Base-by-base conservation (phyloP, 208 protist genomes). In the Blastocrithidia nonstop region DNA sequence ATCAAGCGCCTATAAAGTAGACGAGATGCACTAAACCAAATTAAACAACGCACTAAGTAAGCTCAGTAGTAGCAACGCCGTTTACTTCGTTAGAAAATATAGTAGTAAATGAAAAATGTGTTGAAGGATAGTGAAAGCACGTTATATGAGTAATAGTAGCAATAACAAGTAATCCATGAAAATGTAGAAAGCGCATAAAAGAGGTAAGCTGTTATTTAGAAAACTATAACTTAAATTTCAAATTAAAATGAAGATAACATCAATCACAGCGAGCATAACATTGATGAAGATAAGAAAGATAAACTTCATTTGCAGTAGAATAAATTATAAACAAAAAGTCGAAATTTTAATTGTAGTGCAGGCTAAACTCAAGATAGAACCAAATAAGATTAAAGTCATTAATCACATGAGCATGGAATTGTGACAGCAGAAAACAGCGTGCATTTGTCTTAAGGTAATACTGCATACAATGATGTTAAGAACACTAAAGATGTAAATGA, bases 41-140 rank as follows among this genome's bases (percentile, higher is more conserved):
- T 88, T 57, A 51, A 61, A 11, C 67, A 82, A 23, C 41, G 62
- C 3, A 74, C 62, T 15, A 45, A 66, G 20, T 68, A 89, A 16
- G 66, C 61, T 2, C 69, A 82, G 43, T 52, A 71, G 20, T 55
- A 85, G 50, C 50, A 71, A 16, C 67, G 61, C 13, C 51, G 54
- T n/a, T 65, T 79, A 43, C 63, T 71, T 1, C 57, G 64, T 35
- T 67, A 83, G 39, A 50, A 41, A 6, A 69, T 88, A 28, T 32
- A 47, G 29, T 50, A 42, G 7, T 71, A 65, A 25, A 46, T 72
- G 36, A 66, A 81, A 16, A 61, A 61, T 8, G 67, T 66, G 16
- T 36, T 33, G 7, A 44, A 45, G 2, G 54, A 21, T 4, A 26
- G 6, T 3, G 40, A 54, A 17, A 59, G n/a, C n/a, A n/a, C n/a